phyloP scores from a whole-genome alignment of 768 basidiomycete species.

The Tricholoma bakamatsutake region DNA sequence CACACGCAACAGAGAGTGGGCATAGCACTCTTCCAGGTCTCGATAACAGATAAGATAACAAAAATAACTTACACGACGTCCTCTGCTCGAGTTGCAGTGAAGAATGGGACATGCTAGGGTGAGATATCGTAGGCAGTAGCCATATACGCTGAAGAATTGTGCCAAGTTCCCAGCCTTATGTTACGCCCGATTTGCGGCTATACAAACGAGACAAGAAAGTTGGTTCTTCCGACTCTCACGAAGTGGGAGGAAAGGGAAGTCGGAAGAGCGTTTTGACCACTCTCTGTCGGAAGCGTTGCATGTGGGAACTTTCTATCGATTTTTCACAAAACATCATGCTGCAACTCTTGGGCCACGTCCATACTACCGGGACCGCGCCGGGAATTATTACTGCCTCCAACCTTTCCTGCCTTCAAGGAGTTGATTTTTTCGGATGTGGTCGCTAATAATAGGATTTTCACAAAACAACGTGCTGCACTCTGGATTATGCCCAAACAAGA shows the following conservation, averaged over 20 bases:
- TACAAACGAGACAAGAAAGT: not conserved
- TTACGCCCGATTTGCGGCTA: not conserved
- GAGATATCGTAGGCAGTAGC: not conserved
- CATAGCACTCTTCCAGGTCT: not conserved
- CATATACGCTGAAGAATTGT: not conserved
- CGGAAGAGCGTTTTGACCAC: not conserved
- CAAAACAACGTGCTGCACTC: not conserved
- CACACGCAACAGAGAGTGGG: not conserved
- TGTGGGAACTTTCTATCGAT: not conserved
- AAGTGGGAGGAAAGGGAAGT: not conserved
- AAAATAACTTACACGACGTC: not conserved
- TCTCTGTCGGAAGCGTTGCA: not conserved
- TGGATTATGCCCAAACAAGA: not conserved
- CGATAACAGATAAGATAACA: not conserved
- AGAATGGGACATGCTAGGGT: no score
- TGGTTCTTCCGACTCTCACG: not conserved
- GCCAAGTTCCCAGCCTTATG: not conserved
- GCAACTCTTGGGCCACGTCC: not conserved
- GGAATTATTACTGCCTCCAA: no score
- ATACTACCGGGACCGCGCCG: not conserved
- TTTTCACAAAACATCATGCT: not conserved
- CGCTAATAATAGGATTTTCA: not conserved
- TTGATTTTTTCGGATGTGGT: not conserved
- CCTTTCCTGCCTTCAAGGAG: not conserved
- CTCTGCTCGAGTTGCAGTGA: no score